Conservation (phyloP, 2,329 filamentous ascomycete genomes). For the Ophiostoma novo-ulmi region DNA sequence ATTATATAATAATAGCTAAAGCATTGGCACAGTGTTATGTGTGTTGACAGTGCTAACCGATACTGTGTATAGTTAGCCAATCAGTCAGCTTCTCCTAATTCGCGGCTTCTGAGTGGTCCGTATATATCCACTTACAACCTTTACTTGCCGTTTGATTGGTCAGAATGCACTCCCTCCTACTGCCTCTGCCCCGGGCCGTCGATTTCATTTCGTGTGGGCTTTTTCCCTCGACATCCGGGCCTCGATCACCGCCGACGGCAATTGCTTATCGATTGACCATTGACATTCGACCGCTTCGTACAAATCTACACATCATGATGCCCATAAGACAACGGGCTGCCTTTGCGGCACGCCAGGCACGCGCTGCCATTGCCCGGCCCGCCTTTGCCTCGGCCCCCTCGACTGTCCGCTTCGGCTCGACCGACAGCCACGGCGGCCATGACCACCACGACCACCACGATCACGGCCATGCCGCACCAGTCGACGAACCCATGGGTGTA, state of each 20-base stretch:
- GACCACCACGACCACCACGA: slow-evolving; percentile 23
- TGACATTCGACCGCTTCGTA: neutral
- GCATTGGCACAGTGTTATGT: neutral
- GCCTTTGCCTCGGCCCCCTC: slow-evolving; percentile 20
- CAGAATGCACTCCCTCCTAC: neutral
- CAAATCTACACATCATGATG: slow-evolving; percentile 33
- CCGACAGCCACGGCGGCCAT: slow-evolving; percentile 25
- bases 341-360: slow-evolving; percentile 37
- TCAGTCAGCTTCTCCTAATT: slow-evolving; percentile 24
- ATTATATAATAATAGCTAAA: neutral
- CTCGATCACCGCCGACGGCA: slow-evolving; percentile 15
- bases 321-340: slow-evolving; percentile 37
- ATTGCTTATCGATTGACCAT: neutral
- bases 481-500: slow-evolving; percentile 54
- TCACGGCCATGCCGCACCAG: slow-evolving; percentile 42
- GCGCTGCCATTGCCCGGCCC: slow-evolving; percentile 28
- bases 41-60: neutral
- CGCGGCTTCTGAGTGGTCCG: slow-evolving; percentile 24
- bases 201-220: slow-evolving; percentile 19
- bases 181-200: slow-evolving; percentile 14
- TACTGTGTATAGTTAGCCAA: slow-evolving; percentile 14
- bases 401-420: slow-evolving; percentile 45
- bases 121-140: neutral
- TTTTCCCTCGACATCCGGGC: slow-evolving; percentile 21
- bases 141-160: neutral